Evolutionary conservation across 495 filamentous ascomycete species (phyloP).

Genomic region (Aspergillus leporis): DNA sequence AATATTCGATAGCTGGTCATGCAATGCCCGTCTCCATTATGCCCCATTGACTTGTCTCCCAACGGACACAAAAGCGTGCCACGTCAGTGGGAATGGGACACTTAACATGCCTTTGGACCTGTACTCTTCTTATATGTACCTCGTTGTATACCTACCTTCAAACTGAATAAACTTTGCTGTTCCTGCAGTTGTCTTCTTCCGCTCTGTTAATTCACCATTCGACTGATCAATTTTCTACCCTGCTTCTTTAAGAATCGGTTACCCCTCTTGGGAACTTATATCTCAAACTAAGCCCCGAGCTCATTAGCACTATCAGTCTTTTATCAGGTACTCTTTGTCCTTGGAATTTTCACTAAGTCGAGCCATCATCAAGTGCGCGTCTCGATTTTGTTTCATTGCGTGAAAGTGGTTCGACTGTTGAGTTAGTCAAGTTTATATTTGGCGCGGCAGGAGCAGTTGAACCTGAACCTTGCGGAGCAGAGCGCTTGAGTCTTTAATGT

Average conservation of each 20-base stretch:
- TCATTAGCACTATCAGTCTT: background rate
- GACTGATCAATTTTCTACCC: background rate
- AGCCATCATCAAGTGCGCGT: background rate
- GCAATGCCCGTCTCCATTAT: background rate
- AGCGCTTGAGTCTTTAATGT: background rate
- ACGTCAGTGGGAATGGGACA: background rate
- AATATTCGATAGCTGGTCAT: slow-evolving; percentile 5
- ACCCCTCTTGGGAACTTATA: background rate
- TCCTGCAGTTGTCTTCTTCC: slow-evolving; percentile 15
- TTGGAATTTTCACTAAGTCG: background rate
- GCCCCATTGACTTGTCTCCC: background rate
- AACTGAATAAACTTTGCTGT: slow-evolving; percentile 12
- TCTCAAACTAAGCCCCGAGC: background rate
- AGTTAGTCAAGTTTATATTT: slow-evolving; percentile 5
- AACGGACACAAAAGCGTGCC: slow-evolving; percentile 1
- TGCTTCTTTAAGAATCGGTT: background rate
- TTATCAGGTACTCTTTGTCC: background rate
- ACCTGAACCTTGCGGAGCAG: slow-evolving; percentile 13
- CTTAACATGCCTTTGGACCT: background rate
- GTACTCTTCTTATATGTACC: background rate
- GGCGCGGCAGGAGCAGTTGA: slow-evolving; percentile 1
- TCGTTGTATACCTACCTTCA: background rate
- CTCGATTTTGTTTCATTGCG: background rate
- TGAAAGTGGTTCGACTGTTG: slow-evolving; percentile 4
- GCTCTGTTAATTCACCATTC: background rate